Conservation (phyloP, 768 basidiomycete species). For the Sporobolomyces phaffii region DNA sequence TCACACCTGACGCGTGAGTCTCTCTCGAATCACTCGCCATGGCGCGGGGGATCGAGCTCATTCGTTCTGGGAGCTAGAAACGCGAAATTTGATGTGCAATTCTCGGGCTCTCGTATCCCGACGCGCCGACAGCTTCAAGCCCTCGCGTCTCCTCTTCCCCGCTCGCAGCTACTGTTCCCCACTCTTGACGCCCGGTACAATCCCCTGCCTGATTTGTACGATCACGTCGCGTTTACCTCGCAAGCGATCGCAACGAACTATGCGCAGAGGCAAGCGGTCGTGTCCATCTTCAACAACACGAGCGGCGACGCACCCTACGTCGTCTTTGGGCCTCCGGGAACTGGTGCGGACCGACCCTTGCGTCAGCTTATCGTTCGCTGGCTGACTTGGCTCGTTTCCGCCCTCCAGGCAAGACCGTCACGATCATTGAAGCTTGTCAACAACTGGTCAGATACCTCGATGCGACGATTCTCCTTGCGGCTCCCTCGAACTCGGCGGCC, state of each 20-base stretch:
- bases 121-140: not conserved
- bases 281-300: conserved; percentile 27
- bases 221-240: conserved; percentile 4
- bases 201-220: too few species aligned
- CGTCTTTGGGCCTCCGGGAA: conserved; percentile 46
- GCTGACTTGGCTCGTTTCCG: not conserved
- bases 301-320: conserved; percentile 42
- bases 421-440: conserved; percentile 41
- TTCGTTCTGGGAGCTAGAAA: not conserved
- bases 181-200: not conserved
- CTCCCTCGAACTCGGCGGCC: conserved; percentile 46
- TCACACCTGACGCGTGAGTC: conserved; percentile 6
- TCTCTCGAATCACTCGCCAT: not conserved
- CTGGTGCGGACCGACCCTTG: conserved; percentile 11
- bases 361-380: not conserved
- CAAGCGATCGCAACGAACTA: conserved; percentile 37
- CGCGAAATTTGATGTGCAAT: conserved; percentile 12
- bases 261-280: conserved; percentile 43
- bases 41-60: too few species aligned
- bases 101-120: conserved; percentile 9
- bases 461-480: conserved; percentile 42
- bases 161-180: conserved; percentile 11
- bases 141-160: not conserved
- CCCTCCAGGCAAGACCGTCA: conserved; percentile 31
- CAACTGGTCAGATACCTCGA: conserved; percentile 42